Evolutionary conservation across 2,329 filamentous ascomycete species (phyloP).

Genomic region (Fonsecaea multimorphosa): DNA sequence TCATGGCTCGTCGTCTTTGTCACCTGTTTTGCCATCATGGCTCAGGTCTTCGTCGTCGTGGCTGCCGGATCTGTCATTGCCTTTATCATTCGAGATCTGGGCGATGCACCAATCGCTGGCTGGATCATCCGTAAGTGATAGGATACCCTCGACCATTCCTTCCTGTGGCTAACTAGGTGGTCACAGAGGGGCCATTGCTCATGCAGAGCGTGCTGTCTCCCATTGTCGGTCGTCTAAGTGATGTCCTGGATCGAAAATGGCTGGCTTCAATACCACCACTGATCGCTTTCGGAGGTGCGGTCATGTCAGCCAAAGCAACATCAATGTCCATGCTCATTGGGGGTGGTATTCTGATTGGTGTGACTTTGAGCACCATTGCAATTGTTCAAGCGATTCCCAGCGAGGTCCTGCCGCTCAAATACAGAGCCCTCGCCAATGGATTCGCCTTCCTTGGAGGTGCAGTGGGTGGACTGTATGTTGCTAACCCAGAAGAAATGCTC

Average conservation of each 20-base stretch:
- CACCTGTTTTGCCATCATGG: slow-evolving; percentile 60
- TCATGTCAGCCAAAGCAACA: slow-evolving; percentile 61
- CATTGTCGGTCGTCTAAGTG: slow-evolving; percentile 62
- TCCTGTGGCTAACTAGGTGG: slow-evolving; percentile 6
- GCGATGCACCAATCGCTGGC: slow-evolving; percentile 57
- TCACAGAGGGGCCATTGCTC: slow-evolving; percentile 59
- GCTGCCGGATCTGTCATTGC: slow-evolving; percentile 63
- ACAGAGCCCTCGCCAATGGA: slow-evolving; percentile 62
- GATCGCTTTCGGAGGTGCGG: slow-evolving; percentile 60
- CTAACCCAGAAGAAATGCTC: background rate
- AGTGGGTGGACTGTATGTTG: slow-evolving; percentile 58
- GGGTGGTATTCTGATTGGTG: slow-evolving; percentile 64
- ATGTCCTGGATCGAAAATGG: slow-evolving; percentile 62
- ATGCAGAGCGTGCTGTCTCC: slow-evolving; percentile 65
- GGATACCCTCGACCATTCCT: background rate
- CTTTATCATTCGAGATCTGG: slow-evolving; percentile 62
- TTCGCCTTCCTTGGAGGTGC: slow-evolving; percentile 59
- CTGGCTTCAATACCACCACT: slow-evolving; percentile 60
- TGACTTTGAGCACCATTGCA: slow-evolving; percentile 60
- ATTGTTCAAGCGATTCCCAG: slow-evolving; percentile 63
- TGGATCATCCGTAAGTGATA: slow-evolving; percentile 59
- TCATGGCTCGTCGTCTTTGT: slow-evolving; percentile 60
- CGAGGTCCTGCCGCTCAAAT: slow-evolving; percentile 64
- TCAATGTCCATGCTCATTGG: slow-evolving; percentile 64
- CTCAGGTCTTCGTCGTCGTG: slow-evolving; percentile 63